A percentile compares a stretch with the other conserved stretches of the same genome.
Conservation (phyloP, 768 basidiomycete species). For the Calocybe cyanea region DNA sequence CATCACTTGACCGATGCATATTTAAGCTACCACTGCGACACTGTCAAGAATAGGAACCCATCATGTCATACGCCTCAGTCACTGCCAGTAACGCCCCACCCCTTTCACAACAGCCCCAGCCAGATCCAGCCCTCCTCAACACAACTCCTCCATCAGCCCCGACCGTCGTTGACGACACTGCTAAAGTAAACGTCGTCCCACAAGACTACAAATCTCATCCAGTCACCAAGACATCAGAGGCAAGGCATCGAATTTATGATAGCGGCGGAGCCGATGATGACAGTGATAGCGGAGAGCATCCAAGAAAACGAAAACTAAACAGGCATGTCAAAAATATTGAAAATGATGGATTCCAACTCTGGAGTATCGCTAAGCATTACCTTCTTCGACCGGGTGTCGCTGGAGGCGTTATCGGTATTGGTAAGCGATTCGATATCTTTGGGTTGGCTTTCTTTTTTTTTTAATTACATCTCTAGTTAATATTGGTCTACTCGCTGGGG, state of each 20-base stretch:
- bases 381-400: slow-evolving; percentile 65
- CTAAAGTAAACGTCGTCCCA: slow-evolving; percentile 56
- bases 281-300: neutral
- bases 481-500: slow-evolving; percentile 60
- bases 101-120: slow-evolving; percentile 50
- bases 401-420: slow-evolving; percentile 67
- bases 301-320: slow-evolving; percentile 21
- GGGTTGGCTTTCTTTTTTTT: neutral
- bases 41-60: neutral
- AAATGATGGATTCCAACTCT: slow-evolving; percentile 50
- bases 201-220: slow-evolving; percentile 46
- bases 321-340: slow-evolving; percentile 38
- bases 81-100: slow-evolving; percentile 57
- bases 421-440: slow-evolving; percentile 27
- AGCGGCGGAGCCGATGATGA: slow-evolving; percentile 9
- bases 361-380: slow-evolving; percentile 47
- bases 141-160: slow-evolving; percentile 38
- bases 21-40: slow-evolving; percentile 8
- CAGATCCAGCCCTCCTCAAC: slow-evolving; percentile 63
- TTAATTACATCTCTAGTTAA: slow-evolving; percentile 45
- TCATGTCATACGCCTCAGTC: slow-evolving; percentile 74
- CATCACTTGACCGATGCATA: slow-evolving; percentile 1
- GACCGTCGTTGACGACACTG: slow-evolving; percentile 38
- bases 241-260: slow-evolving; percentile 12
- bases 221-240: slow-evolving; percentile 28